Evolutionary conservation across 495 filamentous ascomycete genomes (phyloP), one percentile per base, ranked within the genome.

Genomic region (Aspergillus biplanus): DNA sequence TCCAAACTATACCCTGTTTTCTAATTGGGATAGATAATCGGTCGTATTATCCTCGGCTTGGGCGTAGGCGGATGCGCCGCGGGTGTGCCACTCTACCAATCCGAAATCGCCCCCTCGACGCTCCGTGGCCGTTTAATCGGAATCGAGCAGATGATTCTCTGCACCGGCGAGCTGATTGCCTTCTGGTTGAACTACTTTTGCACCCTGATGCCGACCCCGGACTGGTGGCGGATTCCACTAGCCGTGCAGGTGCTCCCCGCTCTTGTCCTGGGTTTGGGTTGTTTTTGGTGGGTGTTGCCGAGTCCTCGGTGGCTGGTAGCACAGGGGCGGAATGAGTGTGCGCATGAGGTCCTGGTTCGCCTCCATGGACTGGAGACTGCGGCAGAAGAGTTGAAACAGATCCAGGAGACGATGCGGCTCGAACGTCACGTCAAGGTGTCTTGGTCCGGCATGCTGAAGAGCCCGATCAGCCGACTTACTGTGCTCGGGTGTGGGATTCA

Each of bases 251-350:
- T 27, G 21, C 21, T 27, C 21, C 21, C 21, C 21, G 21, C 21
- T 27, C 21, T 27, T 27, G 21, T 27, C 21, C 21, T 27, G 21
- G 21, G 21, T 27, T 27, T 27, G 21, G 21, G 21, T 27, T 27
- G 21, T 27, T 27, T 27, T 27, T 27, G 21, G 21, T 27, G 21
- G 21, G 21, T 27, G 21, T 89, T 89, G 6, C 91, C 90, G 72
- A 91, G 89, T 21, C 90, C 90, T 0, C 83, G 90, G 66, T 92
- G 90, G 89, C 77, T 92, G 3, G 77, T 88, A 15, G 85, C 91
- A 63, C 87, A 90, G 65, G 77, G 81, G 48, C 88, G 89, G 35
- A 86, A 90, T 69, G 80, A 80, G 0, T 89, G 91, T 71, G 89
- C 88, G 0, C 83, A 83, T 46, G 79, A 78, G 33, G 85, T 89